Base-by-base conservation (phyloP, 352 stramenopile genomes). In the Globisporangium echinulatum region DNA sequence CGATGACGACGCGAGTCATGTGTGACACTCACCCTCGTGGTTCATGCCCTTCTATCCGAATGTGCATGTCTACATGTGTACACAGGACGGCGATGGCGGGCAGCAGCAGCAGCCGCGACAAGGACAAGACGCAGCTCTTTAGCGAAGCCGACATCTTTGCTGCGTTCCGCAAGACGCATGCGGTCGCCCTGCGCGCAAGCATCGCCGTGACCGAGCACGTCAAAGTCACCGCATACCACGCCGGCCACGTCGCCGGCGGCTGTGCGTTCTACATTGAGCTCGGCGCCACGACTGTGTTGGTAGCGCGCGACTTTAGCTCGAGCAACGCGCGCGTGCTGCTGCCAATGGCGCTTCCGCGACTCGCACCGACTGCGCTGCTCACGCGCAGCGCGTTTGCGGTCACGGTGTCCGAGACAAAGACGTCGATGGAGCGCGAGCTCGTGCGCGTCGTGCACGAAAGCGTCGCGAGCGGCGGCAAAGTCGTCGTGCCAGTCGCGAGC, bases 391-490 rank as follows among this genome's bases (percentile, higher is more conserved):
- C 78, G 4, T 94, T 93, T 64, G 82, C 85, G 4, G 84, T 93
- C 17, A 87, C 82, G 0, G 84, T 95, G 3, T 95, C 86, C 3
- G 86, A 95, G 62, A 95, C 86, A 4, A 74, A 79, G 42, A 90
- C 71, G 7, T 69, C 73, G 3, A 92, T 95, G 73, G 86, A 94
- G 52, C 79, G 82, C 13, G 86, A 95, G 44, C 72, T 95, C 2
- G 73, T 89, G 54, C 87, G 87, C 33, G 84, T 86, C 15, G 68
- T 95, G 50, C 61, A 88, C 44, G 86, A 95, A 63, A 90, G 82
- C 50, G 69, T 95, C 48, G 65, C 63, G n/a, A 72, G 81, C 3
- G 71, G 77, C 11, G 86, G 86, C 38, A 95, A 95, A 77, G 86
- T 95, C 14, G 77, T 95, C 19, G 85, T 95, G 36, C 86, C 86